Evolutionary conservation across 2,329 filamentous ascomycete species (phyloP), one percentile per base, ranked within the genome.

Genomic region (Cercospora sp.): DNA sequence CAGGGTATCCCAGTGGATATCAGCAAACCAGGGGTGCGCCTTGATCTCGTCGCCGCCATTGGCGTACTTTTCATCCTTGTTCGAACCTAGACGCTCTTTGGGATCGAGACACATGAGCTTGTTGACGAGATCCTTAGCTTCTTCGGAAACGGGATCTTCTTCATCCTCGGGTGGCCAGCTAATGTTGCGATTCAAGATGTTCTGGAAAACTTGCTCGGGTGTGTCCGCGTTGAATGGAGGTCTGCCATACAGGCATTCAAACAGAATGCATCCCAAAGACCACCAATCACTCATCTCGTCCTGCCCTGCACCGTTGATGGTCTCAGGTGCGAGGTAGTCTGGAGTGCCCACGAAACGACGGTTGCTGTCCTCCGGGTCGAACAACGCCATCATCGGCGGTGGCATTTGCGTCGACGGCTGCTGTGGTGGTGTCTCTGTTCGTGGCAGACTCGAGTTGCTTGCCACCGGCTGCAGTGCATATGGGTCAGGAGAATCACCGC

Each of bases 231-330:
- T 93, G 80, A 99, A 99, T 0, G 95, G 95, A 0, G 95, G 95
- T 67, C 92, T 90, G 0, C 95, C 95, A 76, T 92, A 98, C 2
- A 99, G 83, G 73, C 97, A 97, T 76, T 99, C 95, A 75, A 97
- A 99, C 80, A 98, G 83, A 74, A 99, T 98, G 79, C 96, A 99
- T 0, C 95, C 95, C n/a, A 99, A 86, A 24, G 95, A 98, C 95
- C 95, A 99, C 95, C 95, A 99, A 88, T 99, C 95, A 77, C 95
- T 98, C 73, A 94, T 95, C 79, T 98, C 94, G 76, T 99, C 95
- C 79, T 99, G 95, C 1, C 94, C 93, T 72, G 93, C 89, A 61
- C 96, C 95, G 72, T 93, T 94, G 77, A 99, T 97, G 0, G 96
- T 99, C 78, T 99, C 96, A 0, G 95, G 95, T 0, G 95, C 95